A percentile compares a stretch with the other conserved stretches of the same genome.
These are phyloP conservation scores for Chlorella sorokiniana DNA, from an alignment of 139 green algal genomes.

Conservation along the genomic window DNA sequence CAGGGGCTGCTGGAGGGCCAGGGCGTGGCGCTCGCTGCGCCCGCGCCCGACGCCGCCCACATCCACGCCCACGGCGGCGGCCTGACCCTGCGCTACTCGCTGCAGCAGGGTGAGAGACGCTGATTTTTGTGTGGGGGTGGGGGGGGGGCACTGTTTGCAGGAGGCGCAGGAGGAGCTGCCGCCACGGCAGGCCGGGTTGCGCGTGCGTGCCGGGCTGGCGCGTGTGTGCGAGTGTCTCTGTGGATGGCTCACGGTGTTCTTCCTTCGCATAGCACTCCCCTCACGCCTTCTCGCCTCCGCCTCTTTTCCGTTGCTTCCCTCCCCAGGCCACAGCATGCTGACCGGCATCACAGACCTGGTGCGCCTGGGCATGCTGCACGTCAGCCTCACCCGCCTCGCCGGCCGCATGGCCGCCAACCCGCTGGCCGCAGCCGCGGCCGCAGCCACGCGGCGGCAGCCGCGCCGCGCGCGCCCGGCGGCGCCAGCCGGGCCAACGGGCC, in stretches of 20 bases:
- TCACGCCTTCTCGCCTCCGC: neutral
- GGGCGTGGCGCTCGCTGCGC: neutral
- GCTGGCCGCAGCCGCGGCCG: neutral
- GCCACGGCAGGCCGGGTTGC: no score
- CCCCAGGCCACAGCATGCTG: constrained; percentile 23
- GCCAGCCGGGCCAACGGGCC: neutral
- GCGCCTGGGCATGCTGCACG: constrained; percentile 8
- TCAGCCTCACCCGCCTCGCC: constrained; percentile 9
- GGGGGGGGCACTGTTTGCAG: neutral
- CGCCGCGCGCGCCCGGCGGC: neutral
- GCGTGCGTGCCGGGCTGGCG: no score
- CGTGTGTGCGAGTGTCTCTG: no score
- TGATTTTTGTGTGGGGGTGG: neutral
- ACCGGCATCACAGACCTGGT: constrained; percentile 7
- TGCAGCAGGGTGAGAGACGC: neutral
- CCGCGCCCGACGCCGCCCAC: neutral
- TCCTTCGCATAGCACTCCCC: no score
- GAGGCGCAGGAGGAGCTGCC: neutral
- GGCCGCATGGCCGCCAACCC: constrained; percentile 29
- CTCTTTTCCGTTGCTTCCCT: neutral
- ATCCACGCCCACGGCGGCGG: neutral
- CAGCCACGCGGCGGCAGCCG: neutral
- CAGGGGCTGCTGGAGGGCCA: constrained; percentile 6
- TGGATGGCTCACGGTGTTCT: no score
- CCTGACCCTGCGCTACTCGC: constrained; percentile 13